Evolutionary conservation across 345 rosid genomes (phyloP), one percentile per base, ranked within the genome.

Genomic region (Zanthoxylum bungeanum): DNA sequence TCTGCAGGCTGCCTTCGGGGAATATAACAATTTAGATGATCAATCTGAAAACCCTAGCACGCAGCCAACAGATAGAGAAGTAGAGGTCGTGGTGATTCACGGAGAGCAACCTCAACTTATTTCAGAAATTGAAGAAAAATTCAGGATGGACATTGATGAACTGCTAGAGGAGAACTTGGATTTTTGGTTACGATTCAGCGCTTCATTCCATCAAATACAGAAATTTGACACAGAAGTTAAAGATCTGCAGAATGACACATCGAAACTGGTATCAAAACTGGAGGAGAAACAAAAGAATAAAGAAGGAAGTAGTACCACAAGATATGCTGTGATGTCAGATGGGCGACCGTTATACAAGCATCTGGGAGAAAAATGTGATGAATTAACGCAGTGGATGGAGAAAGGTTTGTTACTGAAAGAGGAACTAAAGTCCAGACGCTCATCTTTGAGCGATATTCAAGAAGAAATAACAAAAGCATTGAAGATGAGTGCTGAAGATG

Each of bases 121-220:
- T 3, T 86, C 99, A 4, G 81, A 60, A 55, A 70, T 82, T 2
- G 97, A 89, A 82, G 71, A 87, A 40, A 85, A 81, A 71, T 77
- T 95, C 40, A 71, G 91, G 72, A 78, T 60, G 75, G 69, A 73
- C 57, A 82, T 93, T n/a, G 98, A 95, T 69, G 93, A 81, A 69
- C 70, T 91, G 39, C 75, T 89, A 52, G 95, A 91, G 79, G 93
- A 92, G 77, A 93, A 95, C 78, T 50, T 95, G 79, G 87, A 93
- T 51, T 80, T 95, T 68, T 84, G 96, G 93, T 83, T 95, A 59
- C 83, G 92, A 74, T 93, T 95, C 87, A 91, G 96, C 75, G 52
- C 83, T 64, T 72, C 89, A 1, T 87, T 91, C 73, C 85, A 87
- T 16, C 91, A 91, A 79, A 84, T 93, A 65, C 97, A 91, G 84